These are phyloP conservation scores for Lanmaoa rubissima DNA, from an alignment of 768 basidiomycete genomes.

Conservation along the genomic window DNA sequence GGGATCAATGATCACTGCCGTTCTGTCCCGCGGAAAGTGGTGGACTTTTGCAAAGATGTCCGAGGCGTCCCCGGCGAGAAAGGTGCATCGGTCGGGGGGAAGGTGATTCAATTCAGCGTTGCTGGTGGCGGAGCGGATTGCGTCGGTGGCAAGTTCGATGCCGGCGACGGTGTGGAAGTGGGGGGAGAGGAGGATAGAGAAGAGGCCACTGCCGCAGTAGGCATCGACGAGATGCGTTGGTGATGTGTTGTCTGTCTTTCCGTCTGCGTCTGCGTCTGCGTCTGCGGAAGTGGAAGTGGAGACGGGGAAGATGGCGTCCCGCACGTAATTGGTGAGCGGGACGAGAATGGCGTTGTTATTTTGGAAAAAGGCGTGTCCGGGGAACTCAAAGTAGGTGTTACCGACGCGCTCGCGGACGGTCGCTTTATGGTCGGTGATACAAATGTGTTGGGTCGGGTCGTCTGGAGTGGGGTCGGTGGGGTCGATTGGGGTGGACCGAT, in stretches of 20 bases:
- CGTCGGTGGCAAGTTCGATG: slow-evolving; percentile 78
- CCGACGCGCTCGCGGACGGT: slow-evolving; percentile 86
- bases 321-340: slow-evolving; percentile 82
- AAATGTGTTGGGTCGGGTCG: slow-evolving; percentile 61
- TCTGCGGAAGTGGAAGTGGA: slow-evolving; percentile 21
- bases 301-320: slow-evolving; percentile 59
- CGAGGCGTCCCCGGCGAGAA: slow-evolving; percentile 80
- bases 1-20: slow-evolving; percentile 82
- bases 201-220: slow-evolving; percentile 89
- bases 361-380: slow-evolving; percentile 92
- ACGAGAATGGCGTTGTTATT: slow-evolving; percentile 94
- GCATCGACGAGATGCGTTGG: slow-evolving; percentile 93
- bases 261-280: slow-evolving; percentile 16
- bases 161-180: slow-evolving; percentile 78
- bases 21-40: slow-evolving; percentile 61
- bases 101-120: slow-evolving; percentile 68
- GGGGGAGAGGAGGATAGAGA: slow-evolving; percentile 78
- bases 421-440: slow-evolving; percentile 79
- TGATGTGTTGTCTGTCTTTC: background rate
- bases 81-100: slow-evolving; percentile 53
- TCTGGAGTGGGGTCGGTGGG: slow-evolving; percentile 29
- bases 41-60: slow-evolving; percentile 73
- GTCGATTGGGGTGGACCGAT: slow-evolving; percentile 26
- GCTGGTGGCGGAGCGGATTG: slow-evolving; percentile 63
- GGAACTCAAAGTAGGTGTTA: slow-evolving; percentile 77